Evolutionary conservation across 306 rosid species (phyloP).

Genomic region (Rosa chinensis): DNA sequence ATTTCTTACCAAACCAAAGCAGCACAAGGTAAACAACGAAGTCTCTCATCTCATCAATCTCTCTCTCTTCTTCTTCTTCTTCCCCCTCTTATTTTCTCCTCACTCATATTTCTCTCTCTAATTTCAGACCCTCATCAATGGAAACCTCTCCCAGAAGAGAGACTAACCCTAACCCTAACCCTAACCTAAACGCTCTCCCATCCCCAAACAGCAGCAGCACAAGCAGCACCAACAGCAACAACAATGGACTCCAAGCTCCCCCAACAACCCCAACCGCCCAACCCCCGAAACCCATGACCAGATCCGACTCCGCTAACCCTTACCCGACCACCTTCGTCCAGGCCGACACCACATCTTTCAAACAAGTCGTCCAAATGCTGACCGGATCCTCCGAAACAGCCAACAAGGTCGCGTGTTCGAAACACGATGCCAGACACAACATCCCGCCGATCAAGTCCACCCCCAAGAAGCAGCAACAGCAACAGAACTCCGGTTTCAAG

Average conservation of each 20-base stretch:
- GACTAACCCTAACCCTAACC: background rate
- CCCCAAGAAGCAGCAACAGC: conserved; percentile 47
- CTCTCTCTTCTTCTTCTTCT: background rate
- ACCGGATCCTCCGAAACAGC: conserved; percentile 87
- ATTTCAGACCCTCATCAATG: background rate
- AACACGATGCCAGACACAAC: conserved; percentile 34
- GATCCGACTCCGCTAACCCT: conserved; percentile 85
- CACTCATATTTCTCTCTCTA: background rate
- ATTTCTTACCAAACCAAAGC: conserved; percentile 51
- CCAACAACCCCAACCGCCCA: conserved; percentile 19
- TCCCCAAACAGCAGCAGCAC: conserved; percentile 39
- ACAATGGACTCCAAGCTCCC: conserved; percentile 40
- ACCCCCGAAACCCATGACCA: conserved; percentile 48
- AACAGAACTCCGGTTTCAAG: conserved; percentile 53
- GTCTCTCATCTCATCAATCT: conserved; percentile 24
- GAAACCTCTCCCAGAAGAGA: conserved; percentile 46
- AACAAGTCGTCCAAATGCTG: conserved; percentile 97
- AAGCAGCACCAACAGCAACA: conserved; percentile 40
- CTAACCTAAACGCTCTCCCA: conserved; percentile 19
- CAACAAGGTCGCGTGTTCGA: conserved; percentile 37
- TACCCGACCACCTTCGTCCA: conserved; percentile 97
- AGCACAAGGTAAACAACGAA: conserved; percentile 21
- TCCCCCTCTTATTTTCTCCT: background rate
- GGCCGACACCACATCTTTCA: conserved; percentile 85
- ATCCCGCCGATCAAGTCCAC: conserved; percentile 73